These are phyloP conservation scores for Camelina neglecta DNA, from an alignment of 345 rosid species.

Conservation along the genomic window DNA sequence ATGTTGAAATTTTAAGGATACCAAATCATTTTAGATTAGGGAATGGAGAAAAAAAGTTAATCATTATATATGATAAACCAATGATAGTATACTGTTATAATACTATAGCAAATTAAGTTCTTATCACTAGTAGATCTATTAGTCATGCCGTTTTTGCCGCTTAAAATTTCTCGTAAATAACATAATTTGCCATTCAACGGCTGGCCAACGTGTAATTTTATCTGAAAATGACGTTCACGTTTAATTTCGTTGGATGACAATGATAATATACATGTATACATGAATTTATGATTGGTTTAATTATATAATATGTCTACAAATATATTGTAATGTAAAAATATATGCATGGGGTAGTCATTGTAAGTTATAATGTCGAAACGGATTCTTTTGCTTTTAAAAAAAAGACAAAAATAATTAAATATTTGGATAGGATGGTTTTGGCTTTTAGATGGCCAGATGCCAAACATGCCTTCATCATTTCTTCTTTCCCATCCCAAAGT, in stretches of 20 bases:
- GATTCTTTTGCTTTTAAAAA: slow-evolving; percentile 38
- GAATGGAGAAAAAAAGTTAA: slow-evolving; percentile 34
- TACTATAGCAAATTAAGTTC: not conserved
- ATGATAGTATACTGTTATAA: not conserved
- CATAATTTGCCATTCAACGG: not conserved
- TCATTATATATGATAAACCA: slow-evolving; percentile 17
- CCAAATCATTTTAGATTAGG: slow-evolving; percentile 38
- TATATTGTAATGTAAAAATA: not conserved
- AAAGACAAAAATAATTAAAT: slow-evolving; percentile 40
- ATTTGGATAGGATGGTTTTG: slow-evolving; percentile 41
- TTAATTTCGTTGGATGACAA: slow-evolving; percentile 33
- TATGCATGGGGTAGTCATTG: slow-evolving; percentile 34
- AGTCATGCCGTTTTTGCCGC: not conserved
- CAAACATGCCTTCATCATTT: slow-evolving; percentile 49
- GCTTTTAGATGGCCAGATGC: slow-evolving; percentile 47
- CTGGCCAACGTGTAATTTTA: slow-evolving; percentile 3
- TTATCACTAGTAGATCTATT: not conserved
- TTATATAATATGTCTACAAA: not conserved
- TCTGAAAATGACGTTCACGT: slow-evolving; percentile 35
- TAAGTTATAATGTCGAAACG: slow-evolving; percentile 38
- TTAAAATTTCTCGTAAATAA: not conserved
- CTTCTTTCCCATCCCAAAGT: slow-evolving; percentile 31
- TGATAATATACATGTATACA: slow-evolving; percentile 30
- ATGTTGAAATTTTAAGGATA: slow-evolving; percentile 35
- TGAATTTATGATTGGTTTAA: slow-evolving; percentile 13